Conservation (phyloP, 768 basidiomycete species). For the Amanita inopinata region DNA sequence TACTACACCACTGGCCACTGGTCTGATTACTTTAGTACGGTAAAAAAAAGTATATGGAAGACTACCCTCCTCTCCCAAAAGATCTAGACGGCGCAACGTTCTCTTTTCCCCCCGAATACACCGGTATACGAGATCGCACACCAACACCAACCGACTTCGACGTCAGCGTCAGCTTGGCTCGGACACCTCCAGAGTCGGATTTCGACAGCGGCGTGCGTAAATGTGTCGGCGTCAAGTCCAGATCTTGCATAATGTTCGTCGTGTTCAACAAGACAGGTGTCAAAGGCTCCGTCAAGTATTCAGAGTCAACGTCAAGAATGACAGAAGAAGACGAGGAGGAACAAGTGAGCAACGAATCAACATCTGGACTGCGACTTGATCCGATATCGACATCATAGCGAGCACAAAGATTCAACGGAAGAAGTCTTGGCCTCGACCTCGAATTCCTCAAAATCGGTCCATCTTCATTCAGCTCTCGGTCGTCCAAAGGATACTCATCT, state of each 20-base stretch:
- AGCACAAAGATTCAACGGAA: background rate
- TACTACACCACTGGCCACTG: too few relatives aligned
- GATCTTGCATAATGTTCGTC: background rate
- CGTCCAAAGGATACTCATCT: background rate
- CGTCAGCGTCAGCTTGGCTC: too few relatives aligned
- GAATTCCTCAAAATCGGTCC: background rate
- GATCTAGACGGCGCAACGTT: too few relatives aligned
- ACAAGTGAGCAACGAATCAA: background rate
- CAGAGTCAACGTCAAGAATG: background rate
- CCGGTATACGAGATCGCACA: too few relatives aligned
- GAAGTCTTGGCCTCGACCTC: background rate
- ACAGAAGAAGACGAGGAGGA: background rate
- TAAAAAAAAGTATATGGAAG: too few relatives aligned
- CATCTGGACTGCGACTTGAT: background rate
- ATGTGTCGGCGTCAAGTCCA: slow-evolving; percentile 3
- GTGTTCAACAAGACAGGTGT: background rate
- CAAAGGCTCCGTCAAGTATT: background rate
- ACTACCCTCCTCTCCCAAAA: too few relatives aligned
- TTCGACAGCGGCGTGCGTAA: background rate
- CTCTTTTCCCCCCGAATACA: too few relatives aligned
- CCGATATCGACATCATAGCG: background rate
- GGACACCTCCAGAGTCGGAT: too few relatives aligned
- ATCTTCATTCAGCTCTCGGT: background rate
- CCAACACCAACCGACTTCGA: too few relatives aligned
- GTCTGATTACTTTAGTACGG: too few relatives aligned